Conservation (phyloP, 1,284 basidiomycete species). For the Pisolithus thermaeus region DNA sequence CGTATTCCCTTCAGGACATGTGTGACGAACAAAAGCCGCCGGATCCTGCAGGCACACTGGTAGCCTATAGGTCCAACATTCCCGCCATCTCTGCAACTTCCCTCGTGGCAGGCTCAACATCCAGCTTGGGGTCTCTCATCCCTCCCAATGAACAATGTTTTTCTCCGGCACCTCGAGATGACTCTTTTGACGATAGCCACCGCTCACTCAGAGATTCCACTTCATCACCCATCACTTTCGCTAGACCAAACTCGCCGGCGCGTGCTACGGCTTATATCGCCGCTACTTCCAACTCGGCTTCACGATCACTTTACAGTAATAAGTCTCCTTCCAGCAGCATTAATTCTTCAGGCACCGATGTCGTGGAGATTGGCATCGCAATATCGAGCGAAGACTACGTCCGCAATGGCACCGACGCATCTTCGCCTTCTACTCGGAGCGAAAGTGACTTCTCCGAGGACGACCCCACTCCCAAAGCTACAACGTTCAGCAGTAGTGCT, state of each 20-base stretch:
- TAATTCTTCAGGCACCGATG: neutral
- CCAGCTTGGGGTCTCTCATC: slow-evolving; percentile 26
- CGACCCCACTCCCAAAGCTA: slow-evolving; percentile 22
- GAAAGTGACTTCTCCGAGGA: slow-evolving; percentile 12
- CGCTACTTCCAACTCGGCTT: neutral
- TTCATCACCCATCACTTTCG: slow-evolving; percentile 9
- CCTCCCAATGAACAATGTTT: slow-evolving; percentile 25
- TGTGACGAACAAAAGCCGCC: slow-evolving; percentile 1
- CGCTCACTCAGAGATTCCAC: neutral
- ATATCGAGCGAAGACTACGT: slow-evolving; percentile 2
- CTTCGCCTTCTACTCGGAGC: slow-evolving; percentile 5
- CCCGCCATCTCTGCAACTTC: slow-evolving; percentile 13
- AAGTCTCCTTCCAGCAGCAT: slow-evolving; percentile 3
- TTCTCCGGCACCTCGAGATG: slow-evolving; percentile 8
- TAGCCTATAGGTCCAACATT: neutral
- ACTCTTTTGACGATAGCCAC: slow-evolving; percentile 1
- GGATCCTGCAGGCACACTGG: neutral
- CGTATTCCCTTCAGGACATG: slow-evolving; percentile 7
- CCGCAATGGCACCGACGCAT: slow-evolving; percentile 3
- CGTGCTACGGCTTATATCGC: neutral
- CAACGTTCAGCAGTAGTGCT: slow-evolving; percentile 13
- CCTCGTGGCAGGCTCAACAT: slow-evolving; percentile 19
- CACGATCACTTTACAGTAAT: slow-evolving; percentile 7
- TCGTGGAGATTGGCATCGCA: slow-evolving; percentile 2
- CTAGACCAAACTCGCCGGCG: neutral